Percentiles rank a stretch among this genome's conserved stretches.
Conservation (phyloP, 345 rosid species). For the Gossypium arboreum region DNA sequence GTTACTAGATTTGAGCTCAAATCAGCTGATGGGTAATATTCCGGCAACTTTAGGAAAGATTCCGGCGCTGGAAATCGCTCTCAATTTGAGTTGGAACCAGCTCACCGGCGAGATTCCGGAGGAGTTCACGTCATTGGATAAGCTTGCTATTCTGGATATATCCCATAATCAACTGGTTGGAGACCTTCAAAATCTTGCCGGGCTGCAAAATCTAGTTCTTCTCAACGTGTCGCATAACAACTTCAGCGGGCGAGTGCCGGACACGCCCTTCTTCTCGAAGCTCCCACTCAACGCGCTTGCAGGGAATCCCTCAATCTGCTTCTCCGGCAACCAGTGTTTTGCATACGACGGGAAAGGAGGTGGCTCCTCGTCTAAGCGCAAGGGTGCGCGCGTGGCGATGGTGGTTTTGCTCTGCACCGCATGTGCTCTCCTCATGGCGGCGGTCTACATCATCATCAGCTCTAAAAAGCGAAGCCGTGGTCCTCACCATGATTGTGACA, state of each 20-base stretch:
- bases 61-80: slow-evolving; percentile 65
- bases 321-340: slow-evolving; percentile 45
- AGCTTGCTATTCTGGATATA: slow-evolving; percentile 64
- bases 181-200: slow-evolving; percentile 47
- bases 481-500: slow-evolving; percentile 31
- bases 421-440: slow-evolving; percentile 55
- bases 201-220: slow-evolving; percentile 72
- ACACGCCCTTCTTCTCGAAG: slow-evolving; percentile 71
- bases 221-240: slow-evolving; percentile 82
- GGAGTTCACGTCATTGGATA: slow-evolving; percentile 50
- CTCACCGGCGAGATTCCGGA: slow-evolving; percentile 56
- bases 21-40: slow-evolving; percentile 53
- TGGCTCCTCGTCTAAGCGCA: slow-evolving; percentile 14
- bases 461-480: slow-evolving; percentile 35
- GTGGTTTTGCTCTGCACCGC: slow-evolving; percentile 56
- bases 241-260: slow-evolving; percentile 73
- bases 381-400: slow-evolving; percentile 57
- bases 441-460: slow-evolving; percentile 58
- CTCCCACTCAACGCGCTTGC: slow-evolving; percentile 67
- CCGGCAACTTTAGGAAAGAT: slow-evolving; percentile 62
- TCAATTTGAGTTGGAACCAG: slow-evolving; percentile 76
- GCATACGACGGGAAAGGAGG: slow-evolving; percentile 6
- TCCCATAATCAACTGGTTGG: slow-evolving; percentile 74
- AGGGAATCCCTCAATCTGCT: slow-evolving; percentile 63
- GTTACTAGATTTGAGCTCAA: slow-evolving; percentile 66